Conservation (phyloP, 1,284 basidiomycete species). For the Agaricales sp. region DNA sequence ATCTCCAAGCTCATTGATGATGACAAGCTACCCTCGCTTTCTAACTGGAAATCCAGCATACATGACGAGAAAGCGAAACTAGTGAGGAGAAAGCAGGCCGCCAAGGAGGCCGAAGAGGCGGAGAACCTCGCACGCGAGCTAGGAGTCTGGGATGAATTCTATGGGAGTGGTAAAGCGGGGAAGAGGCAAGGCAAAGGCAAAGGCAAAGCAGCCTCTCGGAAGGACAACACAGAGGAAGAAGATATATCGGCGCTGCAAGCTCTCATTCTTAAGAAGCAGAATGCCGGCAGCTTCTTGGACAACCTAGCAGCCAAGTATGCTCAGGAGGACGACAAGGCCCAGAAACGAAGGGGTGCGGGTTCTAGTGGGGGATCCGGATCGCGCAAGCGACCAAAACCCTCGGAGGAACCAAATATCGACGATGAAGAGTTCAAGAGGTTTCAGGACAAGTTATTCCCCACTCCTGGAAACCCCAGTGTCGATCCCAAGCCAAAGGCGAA, state of each 20-base stretch:
- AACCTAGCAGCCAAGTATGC: slow-evolving; percentile 77
- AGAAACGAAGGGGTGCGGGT: slow-evolving; percentile 45
- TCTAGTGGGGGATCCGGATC: slow-evolving; percentile 27
- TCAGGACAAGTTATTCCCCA: slow-evolving; percentile 46
- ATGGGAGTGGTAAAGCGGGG: slow-evolving; percentile 69
- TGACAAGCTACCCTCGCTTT: slow-evolving; percentile 45
- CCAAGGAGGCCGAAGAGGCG: slow-evolving; percentile 78
- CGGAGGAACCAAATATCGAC: slow-evolving; percentile 56
- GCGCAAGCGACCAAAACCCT: slow-evolving; percentile 25
- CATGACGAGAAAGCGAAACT: slow-evolving; percentile 73
- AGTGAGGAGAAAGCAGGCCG: slow-evolving; percentile 62
- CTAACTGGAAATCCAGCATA: slow-evolving; percentile 60
- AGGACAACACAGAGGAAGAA: slow-evolving; percentile 27
- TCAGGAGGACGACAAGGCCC: slow-evolving; percentile 36
- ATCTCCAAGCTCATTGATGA: slow-evolving; percentile 61
- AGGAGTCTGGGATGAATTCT: slow-evolving; percentile 94
- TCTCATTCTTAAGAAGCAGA: slow-evolving; percentile 67
- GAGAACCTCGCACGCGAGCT: slow-evolving; percentile 81
- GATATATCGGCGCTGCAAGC: slow-evolving; percentile 63
- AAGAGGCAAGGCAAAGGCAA: slow-evolving; percentile 51
- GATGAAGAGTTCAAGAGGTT: slow-evolving; percentile 60
- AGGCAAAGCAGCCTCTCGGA: slow-evolving; percentile 27
- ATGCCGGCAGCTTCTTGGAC: slow-evolving; percentile 68
- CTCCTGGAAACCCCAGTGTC: slow-evolving; percentile 8
- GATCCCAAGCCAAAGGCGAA: slow-evolving; percentile 19